These are phyloP conservation scores for Neoscytalidium dimidiatum DNA, from an alignment of 2,329 filamentous ascomycete genomes.

Conservation along the genomic window DNA sequence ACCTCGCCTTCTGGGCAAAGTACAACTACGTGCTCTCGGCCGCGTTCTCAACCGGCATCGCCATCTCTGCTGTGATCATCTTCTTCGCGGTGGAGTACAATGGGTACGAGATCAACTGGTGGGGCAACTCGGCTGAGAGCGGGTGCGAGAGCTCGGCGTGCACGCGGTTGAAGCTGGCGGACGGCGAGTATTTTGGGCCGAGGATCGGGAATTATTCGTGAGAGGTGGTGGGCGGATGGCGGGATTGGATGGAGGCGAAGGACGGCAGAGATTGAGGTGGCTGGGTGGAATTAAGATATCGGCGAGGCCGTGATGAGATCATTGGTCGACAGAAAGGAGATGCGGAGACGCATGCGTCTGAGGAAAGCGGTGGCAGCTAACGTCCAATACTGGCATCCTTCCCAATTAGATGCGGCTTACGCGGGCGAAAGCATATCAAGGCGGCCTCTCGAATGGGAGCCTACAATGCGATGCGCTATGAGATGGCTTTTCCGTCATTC, in stretches of 20 bases:
- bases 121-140: constrained; percentile 50
- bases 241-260: not conserved
- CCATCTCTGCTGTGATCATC: constrained; percentile 67
- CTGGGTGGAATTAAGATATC: no score
- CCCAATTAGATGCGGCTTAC: not conserved
- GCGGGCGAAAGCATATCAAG: not conserved
- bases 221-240: not conserved
- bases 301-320: no score
- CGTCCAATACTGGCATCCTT: not conserved
- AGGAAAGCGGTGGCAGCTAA: not conserved
- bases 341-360: no score
- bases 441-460: not conserved
- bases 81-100: constrained; percentile 70
- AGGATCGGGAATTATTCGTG: not conserved
- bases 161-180: not conserved
- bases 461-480: not conserved
- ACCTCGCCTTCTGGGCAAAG: constrained; percentile 54
- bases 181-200: not conserved
- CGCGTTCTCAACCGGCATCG: constrained; percentile 68
- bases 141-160: not conserved
- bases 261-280: not conserved
- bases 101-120: constrained; percentile 57
- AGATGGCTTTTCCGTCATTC: not conserved
- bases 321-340: no score
- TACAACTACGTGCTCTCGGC: constrained; percentile 78